Base-by-base conservation (phyloP, 1,139 yeast species). In the Nakaseomyces glabratus region DNA sequence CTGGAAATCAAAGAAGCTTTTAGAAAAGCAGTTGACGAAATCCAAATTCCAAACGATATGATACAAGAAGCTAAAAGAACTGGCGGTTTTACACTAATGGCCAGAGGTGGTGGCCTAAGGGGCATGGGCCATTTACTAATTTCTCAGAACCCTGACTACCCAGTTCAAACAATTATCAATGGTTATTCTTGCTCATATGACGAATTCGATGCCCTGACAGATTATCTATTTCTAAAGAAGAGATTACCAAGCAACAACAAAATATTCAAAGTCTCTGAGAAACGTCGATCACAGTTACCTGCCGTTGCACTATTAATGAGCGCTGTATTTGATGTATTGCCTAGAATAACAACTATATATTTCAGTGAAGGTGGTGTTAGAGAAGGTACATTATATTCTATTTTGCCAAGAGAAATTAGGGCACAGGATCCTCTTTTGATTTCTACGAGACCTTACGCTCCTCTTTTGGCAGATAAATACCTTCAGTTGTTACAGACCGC, bases 341-440 rank as follows among this genome's bases (percentile, higher is more conserved):
- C 82, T n/a, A 61, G 60, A 24, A 63, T 76, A 26, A 71, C 71
- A 42, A 69, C 76, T 3, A 68, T 77, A 18, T 70, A 75, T 44
- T 77, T 77, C 51, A 68, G 76, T 38, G 82, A 77, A 49, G 84
- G 82, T 41, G 82, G 82, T 38, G 76, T 77, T 14, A 65, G 85
- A 44, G 85, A 78, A 57, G 85, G 85, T 38, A 74, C 75, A 1
- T 48, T 78, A 24, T 78, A 72, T 49, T 72, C 78, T 9, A 68
- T 68, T 46, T 59, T 77, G 23, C 73, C 81, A 12, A 59, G 65
- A 14, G 65, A 64, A 23, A 63, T 75, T 22, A 66, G 77, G 37
- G 57, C 67, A 5, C 76, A 76, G 48, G 85, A 78, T 45, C 86
- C 86, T 4, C 49, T 78, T 11, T 48, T 71, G 16, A 70, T 77